Conservation (phyloP, 1,284 basidiomycete species). For the Gomphus sp. region DNA sequence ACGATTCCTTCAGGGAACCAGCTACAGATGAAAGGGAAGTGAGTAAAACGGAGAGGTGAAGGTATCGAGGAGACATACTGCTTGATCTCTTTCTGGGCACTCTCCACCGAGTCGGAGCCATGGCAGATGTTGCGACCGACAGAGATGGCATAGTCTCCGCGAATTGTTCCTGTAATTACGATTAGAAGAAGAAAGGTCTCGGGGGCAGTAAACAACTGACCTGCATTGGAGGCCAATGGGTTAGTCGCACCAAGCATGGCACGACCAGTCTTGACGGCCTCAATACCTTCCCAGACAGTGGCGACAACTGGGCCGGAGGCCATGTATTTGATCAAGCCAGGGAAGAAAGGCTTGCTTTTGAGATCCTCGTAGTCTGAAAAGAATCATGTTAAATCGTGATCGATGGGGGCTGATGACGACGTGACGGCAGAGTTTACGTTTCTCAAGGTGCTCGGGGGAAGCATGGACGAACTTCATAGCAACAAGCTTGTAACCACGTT, state of each 20-base stretch:
- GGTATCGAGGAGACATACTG: slow-evolving; percentile 47
- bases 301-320: slow-evolving; percentile 90
- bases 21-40: slow-evolving; percentile 27
- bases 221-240: slow-evolving; percentile 84
- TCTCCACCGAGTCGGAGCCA: slow-evolving; percentile 89
- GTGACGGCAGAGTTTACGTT: slow-evolving; percentile 41
- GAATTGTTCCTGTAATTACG: slow-evolving; percentile 61
- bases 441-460: slow-evolving; percentile 75
- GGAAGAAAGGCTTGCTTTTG: slow-evolving; percentile 87
- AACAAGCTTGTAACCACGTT: slow-evolving; percentile 90
- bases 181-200: slow-evolving; percentile 5
- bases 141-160: slow-evolving; percentile 88
- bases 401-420: not conserved
- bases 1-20: slow-evolving; percentile 82
- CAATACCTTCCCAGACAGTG: slow-evolving; percentile 96
- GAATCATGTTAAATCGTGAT: slow-evolving; percentile 11
- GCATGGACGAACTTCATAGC: slow-evolving; percentile 83
- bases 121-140: slow-evolving; percentile 93
- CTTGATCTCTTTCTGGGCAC: slow-evolving; percentile 83
- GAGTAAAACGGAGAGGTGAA: slow-evolving; percentile 9
- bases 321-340: slow-evolving; percentile 91
- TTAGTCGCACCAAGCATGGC: slow-evolving; percentile 96
- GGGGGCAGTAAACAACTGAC: slow-evolving; percentile 33
- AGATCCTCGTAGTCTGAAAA: slow-evolving; percentile 87
- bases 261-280: slow-evolving; percentile 95